Conservation (phyloP, 2,329 filamentous ascomycete genomes). For the Hymenoscyphus repandus region DNA sequence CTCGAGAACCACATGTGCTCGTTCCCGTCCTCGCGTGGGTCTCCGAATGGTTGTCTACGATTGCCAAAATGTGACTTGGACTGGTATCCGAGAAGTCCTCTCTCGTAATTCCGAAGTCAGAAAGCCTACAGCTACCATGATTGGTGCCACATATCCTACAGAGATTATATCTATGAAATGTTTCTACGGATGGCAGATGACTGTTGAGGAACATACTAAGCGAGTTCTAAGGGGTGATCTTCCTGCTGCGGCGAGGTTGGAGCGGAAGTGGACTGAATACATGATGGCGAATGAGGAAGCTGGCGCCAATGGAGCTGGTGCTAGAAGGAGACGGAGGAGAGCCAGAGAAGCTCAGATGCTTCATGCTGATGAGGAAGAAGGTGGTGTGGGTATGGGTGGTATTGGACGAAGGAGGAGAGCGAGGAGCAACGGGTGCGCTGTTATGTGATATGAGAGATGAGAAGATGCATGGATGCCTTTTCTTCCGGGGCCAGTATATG, state of each 20-base stretch:
- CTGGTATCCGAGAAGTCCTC: constrained; percentile 79
- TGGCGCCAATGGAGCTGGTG: constrained; percentile 59
- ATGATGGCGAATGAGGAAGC: constrained; percentile 91
- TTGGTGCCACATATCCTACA: constrained; percentile 50
- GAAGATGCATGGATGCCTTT: not conserved
- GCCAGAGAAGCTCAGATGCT: constrained; percentile 76
- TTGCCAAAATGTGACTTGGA: constrained; percentile 89
- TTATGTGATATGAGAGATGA: constrained; percentile 50
- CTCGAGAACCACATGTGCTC: constrained; percentile 26
- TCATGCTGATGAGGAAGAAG: constrained; percentile 77
- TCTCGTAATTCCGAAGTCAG: constrained; percentile 75
- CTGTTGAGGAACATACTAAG: constrained; percentile 88
- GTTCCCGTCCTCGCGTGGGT: constrained; percentile 38
- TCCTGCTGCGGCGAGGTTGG: constrained; percentile 67
- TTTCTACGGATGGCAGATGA: constrained; percentile 93
- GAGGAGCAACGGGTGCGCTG: constrained; percentile 55
- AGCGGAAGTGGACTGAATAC: constrained; percentile 87
- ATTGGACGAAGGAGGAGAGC: constrained; percentile 51
- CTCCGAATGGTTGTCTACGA: constrained; percentile 82
- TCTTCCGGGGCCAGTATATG: too few species aligned
- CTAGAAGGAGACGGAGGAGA: constrained; percentile 65
- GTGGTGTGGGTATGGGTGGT: constrained; percentile 42
- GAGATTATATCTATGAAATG: constrained; percentile 86
- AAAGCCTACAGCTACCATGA: constrained; percentile 35
- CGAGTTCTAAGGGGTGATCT: constrained; percentile 75